Percentiles rank a stretch among this genome's conserved stretches.
These are phyloP conservation scores for Starmerella potacharoeniae DNA, from an alignment of 805 yeast species.

Conservation along the genomic window DNA sequence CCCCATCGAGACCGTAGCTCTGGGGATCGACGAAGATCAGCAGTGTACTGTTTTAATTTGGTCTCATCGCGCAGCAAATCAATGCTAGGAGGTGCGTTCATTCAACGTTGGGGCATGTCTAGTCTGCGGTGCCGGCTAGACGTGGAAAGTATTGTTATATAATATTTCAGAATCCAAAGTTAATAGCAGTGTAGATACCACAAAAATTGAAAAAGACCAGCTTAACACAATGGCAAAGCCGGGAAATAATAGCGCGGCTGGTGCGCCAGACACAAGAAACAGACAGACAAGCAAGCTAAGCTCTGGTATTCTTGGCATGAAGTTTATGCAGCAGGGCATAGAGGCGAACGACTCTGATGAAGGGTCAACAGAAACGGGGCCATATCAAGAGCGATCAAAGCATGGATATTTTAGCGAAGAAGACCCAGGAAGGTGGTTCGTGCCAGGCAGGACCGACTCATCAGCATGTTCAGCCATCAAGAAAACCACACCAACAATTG, in stretches of 20 bases:
- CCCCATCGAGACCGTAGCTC: neutral
- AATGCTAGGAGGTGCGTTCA: neutral
- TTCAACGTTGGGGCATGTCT: neutral
- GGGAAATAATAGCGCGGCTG: neutral
- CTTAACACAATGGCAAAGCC: neutral
- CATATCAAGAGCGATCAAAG: neutral
- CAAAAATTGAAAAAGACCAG: neutral
- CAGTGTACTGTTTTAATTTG: neutral
- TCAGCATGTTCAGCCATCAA: neutral
- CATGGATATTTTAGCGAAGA: neutral
- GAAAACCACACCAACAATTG: neutral
- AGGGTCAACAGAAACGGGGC: neutral
- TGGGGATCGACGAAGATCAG: neutral
- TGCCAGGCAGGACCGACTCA: neutral
- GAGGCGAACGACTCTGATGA: neutral
- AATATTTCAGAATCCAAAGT: neutral
- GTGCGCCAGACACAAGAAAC: neutral
- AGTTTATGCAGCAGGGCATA: conserved; percentile 20
- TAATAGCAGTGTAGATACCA: too few relatives aligned
- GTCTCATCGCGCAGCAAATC: neutral
- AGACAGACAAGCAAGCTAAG: conserved; percentile 12
- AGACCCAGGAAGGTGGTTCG: conserved; percentile 18
- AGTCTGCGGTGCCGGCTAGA: neutral
- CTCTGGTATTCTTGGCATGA: conserved; percentile 23
- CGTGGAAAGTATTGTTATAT: neutral